Percentiles rank a stretch among this genome's conserved stretches.
Evolutionary conservation across 768 basidiomycete species (phyloP).

Genomic region (Daedaleopsis nitida): DNA sequence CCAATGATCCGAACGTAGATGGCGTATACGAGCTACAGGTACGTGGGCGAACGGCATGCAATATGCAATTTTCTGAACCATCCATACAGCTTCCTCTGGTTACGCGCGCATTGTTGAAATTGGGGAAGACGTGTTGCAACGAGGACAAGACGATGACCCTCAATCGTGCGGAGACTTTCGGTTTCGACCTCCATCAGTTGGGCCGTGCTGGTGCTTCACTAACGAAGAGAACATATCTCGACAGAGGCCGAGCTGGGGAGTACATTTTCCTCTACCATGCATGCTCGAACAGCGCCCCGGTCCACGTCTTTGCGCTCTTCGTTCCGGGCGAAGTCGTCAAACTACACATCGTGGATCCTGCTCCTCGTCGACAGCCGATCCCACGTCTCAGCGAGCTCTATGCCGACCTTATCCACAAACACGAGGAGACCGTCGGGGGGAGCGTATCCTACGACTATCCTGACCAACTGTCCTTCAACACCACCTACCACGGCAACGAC

Average conservation of each 20-base stretch:
- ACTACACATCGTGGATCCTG: slow-evolving; percentile 89
- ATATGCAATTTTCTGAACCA: background rate
- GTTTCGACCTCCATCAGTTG: slow-evolving; percentile 83
- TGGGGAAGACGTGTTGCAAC: slow-evolving; percentile 82
- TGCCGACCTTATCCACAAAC: slow-evolving; percentile 57
- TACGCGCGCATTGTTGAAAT: slow-evolving; percentile 75
- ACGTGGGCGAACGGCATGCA: slow-evolving; percentile 10
- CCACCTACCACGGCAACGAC: slow-evolving; percentile 80
- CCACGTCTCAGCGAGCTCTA: slow-evolving; percentile 78
- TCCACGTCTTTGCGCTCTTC: slow-evolving; percentile 91
- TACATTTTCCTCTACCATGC: slow-evolving; percentile 91
- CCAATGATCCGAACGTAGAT: slow-evolving; percentile 92
- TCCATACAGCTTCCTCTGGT: slow-evolving; percentile 71
- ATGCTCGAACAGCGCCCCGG: slow-evolving; percentile 64
- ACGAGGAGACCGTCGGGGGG: slow-evolving; percentile 40
- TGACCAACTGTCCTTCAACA: slow-evolving; percentile 56
- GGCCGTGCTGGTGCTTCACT: slow-evolving; percentile 60
- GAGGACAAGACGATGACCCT: slow-evolving; percentile 70
- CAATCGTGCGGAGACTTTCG: slow-evolving; percentile 77
- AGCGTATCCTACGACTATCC: slow-evolving; percentile 66
- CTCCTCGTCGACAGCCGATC: slow-evolving; percentile 82
- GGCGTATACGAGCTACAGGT: slow-evolving; percentile 95
- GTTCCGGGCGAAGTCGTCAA: slow-evolving; percentile 68
- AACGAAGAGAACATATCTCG: slow-evolving; percentile 70
- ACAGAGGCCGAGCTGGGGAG: slow-evolving; percentile 67